These are phyloP conservation scores for Hanseniaspora guilliermondii DNA, from an alignment of 805 yeast genomes.

Conservation along the genomic window DNA sequence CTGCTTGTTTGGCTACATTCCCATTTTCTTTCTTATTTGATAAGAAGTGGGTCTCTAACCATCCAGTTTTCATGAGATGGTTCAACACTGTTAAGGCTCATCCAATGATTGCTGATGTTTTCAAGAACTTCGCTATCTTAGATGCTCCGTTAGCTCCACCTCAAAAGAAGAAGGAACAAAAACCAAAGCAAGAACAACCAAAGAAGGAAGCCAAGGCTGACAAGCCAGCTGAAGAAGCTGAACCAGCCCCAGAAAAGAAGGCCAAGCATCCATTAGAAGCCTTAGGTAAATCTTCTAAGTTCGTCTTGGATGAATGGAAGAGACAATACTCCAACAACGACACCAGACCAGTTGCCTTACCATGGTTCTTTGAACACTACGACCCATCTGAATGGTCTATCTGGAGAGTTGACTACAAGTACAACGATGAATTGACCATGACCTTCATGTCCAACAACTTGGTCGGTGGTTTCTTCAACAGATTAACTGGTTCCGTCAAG, in stretches of 20 bases:
- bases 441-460: slow-evolving; percentile 98
- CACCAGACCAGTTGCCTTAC: slow-evolving; percentile 84
- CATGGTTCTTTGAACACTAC: slow-evolving; percentile 97
- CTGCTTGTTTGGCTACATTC: slow-evolving; percentile 39
- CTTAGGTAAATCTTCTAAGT: slow-evolving; percentile 52
- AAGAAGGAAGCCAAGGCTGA: slow-evolving; percentile 19
- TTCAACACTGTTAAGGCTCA: slow-evolving; percentile 40
- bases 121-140: slow-evolving; percentile 42
- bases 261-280: slow-evolving; percentile 82
- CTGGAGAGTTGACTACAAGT: slow-evolving; percentile 91
- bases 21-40: slow-evolving; percentile 52
- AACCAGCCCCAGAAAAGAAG: slow-evolving; percentile 30
- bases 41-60: slow-evolving; percentile 43
- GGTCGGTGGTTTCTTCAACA: slow-evolving; percentile 95
- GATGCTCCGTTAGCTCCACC: slow-evolving; percentile 62
- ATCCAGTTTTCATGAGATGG: slow-evolving; percentile 63
- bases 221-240: slow-evolving; percentile 15
- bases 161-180: slow-evolving; percentile 59
- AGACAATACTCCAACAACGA: slow-evolving; percentile 94
- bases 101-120: slow-evolving; percentile 36
- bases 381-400: slow-evolving; percentile 88
- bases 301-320: slow-evolving; percentile 85
- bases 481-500: slow-evolving; percentile 83
- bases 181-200: slow-evolving; percentile 30
- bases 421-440: slow-evolving; percentile 92